Conservation (phyloP, 352 stramenopile species). For the Globisporangium spiculum region DNA sequence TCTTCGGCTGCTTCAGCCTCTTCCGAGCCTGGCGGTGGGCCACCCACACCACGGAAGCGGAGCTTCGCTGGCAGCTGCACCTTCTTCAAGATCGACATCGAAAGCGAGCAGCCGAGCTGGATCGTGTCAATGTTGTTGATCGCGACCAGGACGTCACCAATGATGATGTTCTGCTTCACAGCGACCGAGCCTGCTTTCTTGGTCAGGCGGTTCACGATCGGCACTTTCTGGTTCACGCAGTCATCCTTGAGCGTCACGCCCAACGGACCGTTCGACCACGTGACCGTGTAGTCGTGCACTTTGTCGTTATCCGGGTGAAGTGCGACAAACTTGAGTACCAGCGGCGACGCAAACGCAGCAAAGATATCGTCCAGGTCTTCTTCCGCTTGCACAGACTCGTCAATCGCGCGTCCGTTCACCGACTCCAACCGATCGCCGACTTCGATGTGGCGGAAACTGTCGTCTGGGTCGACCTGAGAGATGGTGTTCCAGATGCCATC, state of each 20-base stretch:
- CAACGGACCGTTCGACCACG: conserved; percentile 83
- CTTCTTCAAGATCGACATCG: conserved; percentile 89
- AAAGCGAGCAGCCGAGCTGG: conserved; percentile 81
- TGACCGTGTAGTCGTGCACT: conserved; percentile 84
- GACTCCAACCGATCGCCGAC: conserved; percentile 68
- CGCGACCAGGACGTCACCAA: conserved; percentile 79
- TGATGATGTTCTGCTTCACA: conserved; percentile 87
- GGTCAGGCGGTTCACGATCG: conserved; percentile 84
- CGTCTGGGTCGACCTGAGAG: conserved; percentile 69
- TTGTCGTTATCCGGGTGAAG: conserved; percentile 50
- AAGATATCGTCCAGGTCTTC: conserved; percentile 76
- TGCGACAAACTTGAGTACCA: conserved; percentile 85
- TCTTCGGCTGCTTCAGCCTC: conserved; percentile 17
- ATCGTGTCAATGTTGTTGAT: conserved; percentile 91
- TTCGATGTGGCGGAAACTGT: conserved; percentile 77
- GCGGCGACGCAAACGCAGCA: conserved; percentile 60
- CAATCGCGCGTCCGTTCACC: conserved; percentile 71
- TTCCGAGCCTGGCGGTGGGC: conserved; percentile 33
- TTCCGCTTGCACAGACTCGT: conserved; percentile 55
- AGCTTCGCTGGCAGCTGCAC: conserved; percentile 82
- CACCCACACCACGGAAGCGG: conserved; percentile 79
- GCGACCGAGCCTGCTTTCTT: conserved; percentile 84
- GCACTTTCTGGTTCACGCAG: conserved; percentile 78
- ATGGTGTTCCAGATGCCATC: conserved; percentile 65
- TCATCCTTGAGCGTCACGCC: conserved; percentile 87